Conservation (phyloP, 176 grass and related monocot species). For the Zea mays region DNA sequence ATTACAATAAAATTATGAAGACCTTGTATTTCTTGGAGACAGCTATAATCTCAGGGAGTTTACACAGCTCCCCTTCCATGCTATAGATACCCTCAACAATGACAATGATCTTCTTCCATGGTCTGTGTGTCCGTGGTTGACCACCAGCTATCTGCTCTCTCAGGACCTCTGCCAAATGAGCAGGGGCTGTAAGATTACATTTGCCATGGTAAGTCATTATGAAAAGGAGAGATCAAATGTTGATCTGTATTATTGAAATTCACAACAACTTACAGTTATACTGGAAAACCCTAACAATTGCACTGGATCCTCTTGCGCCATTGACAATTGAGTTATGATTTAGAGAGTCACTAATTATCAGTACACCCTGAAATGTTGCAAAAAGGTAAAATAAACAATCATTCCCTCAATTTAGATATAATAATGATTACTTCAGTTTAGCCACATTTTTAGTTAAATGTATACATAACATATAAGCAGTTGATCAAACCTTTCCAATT, state of each 20-base stretch:
- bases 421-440: too few species aligned
- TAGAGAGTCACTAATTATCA: too few species aligned
- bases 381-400: too few species aligned
- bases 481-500: conserved; percentile 61
- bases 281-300: too few species aligned
- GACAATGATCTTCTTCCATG: conserved; percentile 86
- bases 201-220: not conserved
- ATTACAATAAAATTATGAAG: conserved; percentile 14
- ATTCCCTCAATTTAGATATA: too few species aligned
- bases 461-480: not conserved
- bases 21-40: conserved; percentile 65
- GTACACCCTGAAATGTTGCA: too few species aligned
- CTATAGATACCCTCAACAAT: conserved; percentile 49
- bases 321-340: too few species aligned
- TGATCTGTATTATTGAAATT: too few species aligned
- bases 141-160: conserved; percentile 56
- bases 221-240: not conserved
- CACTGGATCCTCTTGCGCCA: too few species aligned
- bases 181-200: conserved; percentile 44
- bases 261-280: too few species aligned
- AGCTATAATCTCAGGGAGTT: not conserved
- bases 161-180: conserved; percentile 72
- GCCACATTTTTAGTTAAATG: too few species aligned
- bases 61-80: too few species aligned
- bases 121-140: conserved; percentile 43